Base-by-base conservation (phyloP, 768 basidiomycete genomes). In the Tulasnella sp. region DNA sequence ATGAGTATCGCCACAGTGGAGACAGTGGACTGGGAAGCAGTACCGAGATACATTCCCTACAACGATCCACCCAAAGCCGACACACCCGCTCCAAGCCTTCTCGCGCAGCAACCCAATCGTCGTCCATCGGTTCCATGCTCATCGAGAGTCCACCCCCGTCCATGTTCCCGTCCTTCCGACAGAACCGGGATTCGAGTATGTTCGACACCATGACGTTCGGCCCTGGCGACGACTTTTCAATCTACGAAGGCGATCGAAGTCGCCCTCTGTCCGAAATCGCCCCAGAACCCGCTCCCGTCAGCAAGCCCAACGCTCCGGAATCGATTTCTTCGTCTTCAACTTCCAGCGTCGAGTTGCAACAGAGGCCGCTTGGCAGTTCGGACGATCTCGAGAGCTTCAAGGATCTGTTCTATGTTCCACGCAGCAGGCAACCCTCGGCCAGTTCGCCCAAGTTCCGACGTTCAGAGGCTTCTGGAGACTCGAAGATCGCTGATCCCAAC, bases 311-410 rank as follows among this genome's bases (percentile, higher is more conserved):
- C 52, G 54, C 19, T 9, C 36, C 73, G 11, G 58, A 52, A 34
- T 54, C 73, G 7, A 25, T 54, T 1, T 38, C 36, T 42, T 58
- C 75, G 22, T 75, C 74, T 0, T 37, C 75, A 3, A 69, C 67
- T 22, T 69, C 75, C 4, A 71, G 75, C 31, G n/a, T 39, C 40
- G 64, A 69, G 19, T 25, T 54, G 36, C 38, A 42, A 49, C 52
- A 45, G 7, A 31, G 37, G 5, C 45, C 73, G 45, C 73, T 58
- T 25, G 75, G 77, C n/a, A 73, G 73, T 19, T 75, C 73, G n/a
- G 77, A 77, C 68, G 77, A 77, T 77, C 54, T 77, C 29, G 77
- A 77, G 37, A 69, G 67, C 45, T 77, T 77, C 74, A 52, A 74
- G 70, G 77, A 78, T 31, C 42, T 78, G 42, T 78, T 78, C 77